phyloP scores from a whole-genome alignment of 192 early-diverging fungal genomes.

The Jimgerdemannia flammicorona region DNA sequence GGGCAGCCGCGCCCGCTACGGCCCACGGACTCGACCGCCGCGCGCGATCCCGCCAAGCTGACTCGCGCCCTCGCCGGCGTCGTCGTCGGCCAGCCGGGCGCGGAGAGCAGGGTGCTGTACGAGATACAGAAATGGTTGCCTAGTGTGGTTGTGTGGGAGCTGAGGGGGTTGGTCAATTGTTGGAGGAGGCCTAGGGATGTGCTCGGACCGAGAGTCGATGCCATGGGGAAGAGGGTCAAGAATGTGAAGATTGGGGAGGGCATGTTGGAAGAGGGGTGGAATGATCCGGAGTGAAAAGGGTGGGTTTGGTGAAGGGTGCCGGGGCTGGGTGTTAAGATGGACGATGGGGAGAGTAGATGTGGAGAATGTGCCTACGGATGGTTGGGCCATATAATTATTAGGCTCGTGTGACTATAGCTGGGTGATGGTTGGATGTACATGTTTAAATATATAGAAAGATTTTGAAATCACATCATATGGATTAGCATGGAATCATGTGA shows the following conservation, averaged over 20 bases:
- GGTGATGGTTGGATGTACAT: too few species aligned
- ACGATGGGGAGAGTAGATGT: too few species aligned
- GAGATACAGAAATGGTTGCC: background rate
- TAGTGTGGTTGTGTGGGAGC: background rate
- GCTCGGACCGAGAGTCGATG: background rate
- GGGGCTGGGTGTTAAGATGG: too few species aligned
- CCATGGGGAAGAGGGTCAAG: background rate
- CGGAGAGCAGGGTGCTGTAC: background rate
- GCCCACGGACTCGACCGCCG: background rate
- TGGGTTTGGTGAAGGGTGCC: background rate
- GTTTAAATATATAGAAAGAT: too few species aligned
- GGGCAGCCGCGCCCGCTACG: constrained; percentile 5
- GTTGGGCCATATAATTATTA: too few species aligned
- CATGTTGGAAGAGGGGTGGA: background rate
- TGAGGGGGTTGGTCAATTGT: background rate
- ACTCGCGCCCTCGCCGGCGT: background rate
- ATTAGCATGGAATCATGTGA: too few species aligned
- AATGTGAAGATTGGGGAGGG: background rate
- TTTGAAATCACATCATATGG: too few species aligned
- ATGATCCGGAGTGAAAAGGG: background rate
- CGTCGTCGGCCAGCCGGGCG: background rate
- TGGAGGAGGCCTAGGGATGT: background rate
- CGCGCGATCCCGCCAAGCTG: background rate
- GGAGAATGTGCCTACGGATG: too few species aligned
- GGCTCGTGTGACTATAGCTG: too few species aligned